Percentiles rank a stretch among this genome's conserved stretches.
These are phyloP conservation scores for Ophidiomyces ophidiicola DNA, from an alignment of 2,329 filamentous ascomycete species.

Conservation along the genomic window DNA sequence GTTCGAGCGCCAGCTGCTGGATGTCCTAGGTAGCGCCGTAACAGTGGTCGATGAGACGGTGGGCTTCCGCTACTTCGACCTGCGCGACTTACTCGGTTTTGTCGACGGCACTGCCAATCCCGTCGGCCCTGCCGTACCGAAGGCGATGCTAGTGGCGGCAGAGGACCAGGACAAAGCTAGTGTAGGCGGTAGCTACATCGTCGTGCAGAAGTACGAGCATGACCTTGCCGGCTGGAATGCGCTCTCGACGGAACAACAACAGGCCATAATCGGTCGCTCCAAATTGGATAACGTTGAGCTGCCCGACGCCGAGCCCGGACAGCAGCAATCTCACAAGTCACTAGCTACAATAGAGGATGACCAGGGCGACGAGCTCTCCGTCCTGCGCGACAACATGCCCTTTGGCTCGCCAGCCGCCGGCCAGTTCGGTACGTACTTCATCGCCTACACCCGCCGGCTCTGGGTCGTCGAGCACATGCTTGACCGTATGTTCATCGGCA, in stretches of 20 bases:
- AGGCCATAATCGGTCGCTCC: slow-evolving; percentile 45
- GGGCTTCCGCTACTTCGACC: slow-evolving; percentile 50
- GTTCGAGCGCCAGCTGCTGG: slow-evolving; percentile 45
- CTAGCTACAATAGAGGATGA: slow-evolving; percentile 44
- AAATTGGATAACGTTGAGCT: slow-evolving; percentile 49
- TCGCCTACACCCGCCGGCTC: slow-evolving; percentile 25
- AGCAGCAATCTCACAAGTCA: slow-evolving; percentile 44
- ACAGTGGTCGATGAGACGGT: slow-evolving; percentile 41
- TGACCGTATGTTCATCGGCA: slow-evolving; percentile 45
- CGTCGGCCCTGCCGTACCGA: slow-evolving; percentile 34
- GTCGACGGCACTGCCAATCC: slow-evolving; percentile 51
- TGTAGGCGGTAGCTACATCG: slow-evolving; percentile 49
- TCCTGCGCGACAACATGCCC: slow-evolving; percentile 50
- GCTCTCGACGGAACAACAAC: slow-evolving; percentile 41
- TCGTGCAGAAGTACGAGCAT: slow-evolving; percentile 49
- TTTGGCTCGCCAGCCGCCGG: slow-evolving; percentile 43
- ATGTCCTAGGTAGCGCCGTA: slow-evolving; percentile 38
- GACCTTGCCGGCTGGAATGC: slow-evolving; percentile 38
- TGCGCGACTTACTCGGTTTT: slow-evolving; percentile 47
- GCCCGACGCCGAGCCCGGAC: slow-evolving; percentile 36
- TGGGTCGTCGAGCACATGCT: slow-evolving; percentile 50
- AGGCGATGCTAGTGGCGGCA: slow-evolving; percentile 35
- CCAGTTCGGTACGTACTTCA: slow-evolving; percentile 49
- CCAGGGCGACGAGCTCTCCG: slow-evolving; percentile 40
- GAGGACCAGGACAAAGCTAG: slow-evolving; percentile 30